Evolutionary conservation across 148 eudicot genomes (phyloP).

Genomic region (Amaranthus hypochondriacus): DNA sequence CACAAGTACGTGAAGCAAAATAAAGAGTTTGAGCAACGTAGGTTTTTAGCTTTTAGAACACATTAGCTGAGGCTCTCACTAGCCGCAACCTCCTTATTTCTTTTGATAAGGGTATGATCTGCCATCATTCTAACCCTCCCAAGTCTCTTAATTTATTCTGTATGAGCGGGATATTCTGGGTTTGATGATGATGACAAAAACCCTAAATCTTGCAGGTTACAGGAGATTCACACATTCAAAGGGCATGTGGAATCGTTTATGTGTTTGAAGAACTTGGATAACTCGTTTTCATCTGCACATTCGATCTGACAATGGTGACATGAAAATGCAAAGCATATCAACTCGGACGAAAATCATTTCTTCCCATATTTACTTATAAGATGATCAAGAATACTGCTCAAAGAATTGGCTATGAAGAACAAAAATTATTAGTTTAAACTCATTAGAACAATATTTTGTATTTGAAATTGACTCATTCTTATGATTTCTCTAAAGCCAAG

Average conservation of each 20-base stretch:
- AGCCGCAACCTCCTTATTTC: too few relatives aligned
- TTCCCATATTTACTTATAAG: constrained; percentile 7
- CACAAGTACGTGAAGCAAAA: too few relatives aligned
- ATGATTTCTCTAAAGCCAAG: background rate
- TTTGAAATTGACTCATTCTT: background rate
- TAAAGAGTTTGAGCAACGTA: too few relatives aligned
- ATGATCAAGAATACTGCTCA: background rate
- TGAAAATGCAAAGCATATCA: background rate
- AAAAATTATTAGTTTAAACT: background rate
- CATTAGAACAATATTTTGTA: background rate
- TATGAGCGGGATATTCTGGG: too few relatives aligned
- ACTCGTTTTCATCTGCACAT: constrained; percentile 33
- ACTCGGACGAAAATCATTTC: background rate
- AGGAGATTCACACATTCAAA: constrained; percentile 48
- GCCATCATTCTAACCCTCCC: too few relatives aligned
- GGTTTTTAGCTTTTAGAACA: too few relatives aligned
- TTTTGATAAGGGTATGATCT: too few relatives aligned
- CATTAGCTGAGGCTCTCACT: too few relatives aligned
- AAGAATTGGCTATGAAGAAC: background rate
- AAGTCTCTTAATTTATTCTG: too few relatives aligned
- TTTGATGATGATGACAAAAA: too few relatives aligned
- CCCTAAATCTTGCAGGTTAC: constrained; percentile 41
- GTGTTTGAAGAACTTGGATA: constrained; percentile 55
- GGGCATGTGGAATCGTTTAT: constrained; percentile 59
- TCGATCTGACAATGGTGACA: constrained; percentile 37